A percentile compares a stretch with the other conserved stretches of the same genome.
Conservation (phyloP, 2,329 filamentous ascomycete species). For the Nemania sp. region DNA sequence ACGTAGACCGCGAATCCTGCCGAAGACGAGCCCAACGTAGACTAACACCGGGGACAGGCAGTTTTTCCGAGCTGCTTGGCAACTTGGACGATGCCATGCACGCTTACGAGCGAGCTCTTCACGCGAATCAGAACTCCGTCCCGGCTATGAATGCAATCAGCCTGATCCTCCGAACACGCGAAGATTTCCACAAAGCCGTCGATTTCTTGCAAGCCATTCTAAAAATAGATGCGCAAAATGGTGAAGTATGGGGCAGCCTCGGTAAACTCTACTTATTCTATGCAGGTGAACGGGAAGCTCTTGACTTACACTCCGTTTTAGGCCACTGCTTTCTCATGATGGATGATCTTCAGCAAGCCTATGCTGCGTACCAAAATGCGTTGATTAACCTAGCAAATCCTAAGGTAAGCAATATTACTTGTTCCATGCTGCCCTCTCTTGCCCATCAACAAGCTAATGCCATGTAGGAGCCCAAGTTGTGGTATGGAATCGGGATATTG, state of each 20-base stretch:
- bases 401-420: conserved; percentile 63
- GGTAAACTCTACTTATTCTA: conserved; percentile 58
- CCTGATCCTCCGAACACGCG: conserved; percentile 85
- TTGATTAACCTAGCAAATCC: conserved; percentile 90
- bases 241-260: conserved; percentile 94
- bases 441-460: conserved; percentile 19
- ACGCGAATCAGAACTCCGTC: conserved; percentile 86
- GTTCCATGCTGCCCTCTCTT: background rate
- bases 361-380: conserved; percentile 94
- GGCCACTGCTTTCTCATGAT: conserved; percentile 99
- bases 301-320: conserved; percentile 45
- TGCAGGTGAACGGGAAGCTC: background rate
- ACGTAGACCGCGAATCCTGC: conserved; percentile 44
- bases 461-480: conserved; percentile 85
- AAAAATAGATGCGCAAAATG: conserved; percentile 85
- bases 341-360: conserved; percentile 95
- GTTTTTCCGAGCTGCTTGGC: conserved; percentile 83
- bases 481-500: conserved; percentile 97
- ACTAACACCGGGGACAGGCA: conserved; percentile 60
- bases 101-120: conserved; percentile 88
- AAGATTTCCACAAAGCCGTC: conserved; percentile 91
- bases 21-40: conserved; percentile 11
- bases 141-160: conserved; percentile 94
- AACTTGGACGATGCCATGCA: conserved; percentile 86
- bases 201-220: conserved; percentile 91